These are phyloP conservation scores for Paramyrothecium roridum DNA, from an alignment of 2,329 filamentous ascomycete species.

Conservation along the genomic window DNA sequence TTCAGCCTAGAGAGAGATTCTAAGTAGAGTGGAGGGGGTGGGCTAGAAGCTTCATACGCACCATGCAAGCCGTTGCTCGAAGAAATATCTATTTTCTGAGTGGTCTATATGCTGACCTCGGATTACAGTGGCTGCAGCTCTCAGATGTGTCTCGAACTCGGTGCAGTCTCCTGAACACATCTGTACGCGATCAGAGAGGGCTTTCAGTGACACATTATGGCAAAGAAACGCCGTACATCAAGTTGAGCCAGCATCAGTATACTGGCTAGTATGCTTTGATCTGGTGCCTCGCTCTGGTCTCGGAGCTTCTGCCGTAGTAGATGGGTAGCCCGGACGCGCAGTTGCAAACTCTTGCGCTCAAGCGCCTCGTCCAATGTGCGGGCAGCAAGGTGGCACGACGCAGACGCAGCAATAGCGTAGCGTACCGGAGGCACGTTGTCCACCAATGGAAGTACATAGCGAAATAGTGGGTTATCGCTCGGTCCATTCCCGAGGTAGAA, in stretches of 20 bases:
- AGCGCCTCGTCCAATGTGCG: neutral
- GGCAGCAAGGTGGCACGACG: conserved; percentile 2
- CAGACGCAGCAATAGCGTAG: conserved; percentile 2
- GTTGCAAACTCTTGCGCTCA: conserved; percentile 1
- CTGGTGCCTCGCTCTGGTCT: neutral
- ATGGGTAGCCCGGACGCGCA: conserved; percentile 2
- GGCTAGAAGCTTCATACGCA: neutral
- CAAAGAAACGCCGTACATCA: neutral
- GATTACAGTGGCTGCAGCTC: conserved; percentile 1
- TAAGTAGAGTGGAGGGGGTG: neutral
- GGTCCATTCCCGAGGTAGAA: conserved; percentile 3
- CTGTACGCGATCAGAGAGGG: neutral
- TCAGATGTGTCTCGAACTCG: conserved; percentile 4
- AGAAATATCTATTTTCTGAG: conserved; percentile 1
- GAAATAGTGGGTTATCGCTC: conserved; percentile 2
- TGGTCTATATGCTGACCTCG: neutral
- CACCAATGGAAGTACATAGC: conserved; percentile 3
- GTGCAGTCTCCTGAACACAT: conserved; percentile 5
- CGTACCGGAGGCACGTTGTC: conserved; percentile 2
- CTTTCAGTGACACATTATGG: no score
- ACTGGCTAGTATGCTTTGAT: conserved; percentile 1
- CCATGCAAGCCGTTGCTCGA: conserved; percentile 5
- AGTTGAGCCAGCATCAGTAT: conserved; percentile 5
- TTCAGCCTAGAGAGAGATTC: conserved; percentile 1
- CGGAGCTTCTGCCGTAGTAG: neutral